These are phyloP conservation scores for Ophiocordyceps camponoti-leonardi DNA, from an alignment of 2,329 filamentous ascomycete species.

Conservation along the genomic window DNA sequence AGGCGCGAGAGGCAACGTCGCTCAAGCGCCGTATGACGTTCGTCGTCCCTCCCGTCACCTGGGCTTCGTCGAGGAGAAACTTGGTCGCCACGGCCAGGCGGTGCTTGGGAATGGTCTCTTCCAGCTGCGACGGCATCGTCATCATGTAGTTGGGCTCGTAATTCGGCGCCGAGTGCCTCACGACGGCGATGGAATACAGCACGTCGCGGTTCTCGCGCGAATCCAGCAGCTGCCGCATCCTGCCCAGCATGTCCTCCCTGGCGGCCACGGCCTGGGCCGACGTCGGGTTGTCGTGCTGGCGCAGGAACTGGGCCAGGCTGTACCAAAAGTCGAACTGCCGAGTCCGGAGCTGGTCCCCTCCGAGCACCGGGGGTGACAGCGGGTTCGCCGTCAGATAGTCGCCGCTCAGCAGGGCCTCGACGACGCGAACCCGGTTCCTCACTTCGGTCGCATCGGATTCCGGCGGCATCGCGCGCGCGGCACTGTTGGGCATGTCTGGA, in stretches of 20 bases:
- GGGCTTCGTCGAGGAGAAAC: slow-evolving; percentile 49
- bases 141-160: slow-evolving; percentile 41
- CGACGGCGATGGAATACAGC: slow-evolving; percentile 73
- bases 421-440: slow-evolving; percentile 52
- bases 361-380: slow-evolving; percentile 30
- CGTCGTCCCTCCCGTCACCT: slow-evolving; percentile 49
- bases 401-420: slow-evolving; percentile 63
- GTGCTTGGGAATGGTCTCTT: slow-evolving; percentile 49
- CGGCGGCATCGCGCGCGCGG: slow-evolving; percentile 21
- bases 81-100: slow-evolving; percentile 52
- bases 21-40: slow-evolving; percentile 56
- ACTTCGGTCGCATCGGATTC: slow-evolving; percentile 47
- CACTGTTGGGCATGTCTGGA: slow-evolving; percentile 16
- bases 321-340: slow-evolving; percentile 73
- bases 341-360: slow-evolving; percentile 33
- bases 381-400: slow-evolving; percentile 44
- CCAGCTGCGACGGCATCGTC: slow-evolving; percentile 38
- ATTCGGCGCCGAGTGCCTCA: slow-evolving; percentile 54
- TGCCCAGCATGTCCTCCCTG: slow-evolving; percentile 47
- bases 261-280: slow-evolving; percentile 24
- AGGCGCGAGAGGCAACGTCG: slow-evolving; percentile 46
- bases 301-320: slow-evolving; percentile 49
- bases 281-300: slow-evolving; percentile 37
- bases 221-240: slow-evolving; percentile 55
- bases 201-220: slow-evolving; percentile 78